A percentile compares a stretch with the other conserved stretches of the same genome.
Evolutionary conservation across 208 protist species (phyloP).

Genomic region (Leishmania braziliensis): DNA sequence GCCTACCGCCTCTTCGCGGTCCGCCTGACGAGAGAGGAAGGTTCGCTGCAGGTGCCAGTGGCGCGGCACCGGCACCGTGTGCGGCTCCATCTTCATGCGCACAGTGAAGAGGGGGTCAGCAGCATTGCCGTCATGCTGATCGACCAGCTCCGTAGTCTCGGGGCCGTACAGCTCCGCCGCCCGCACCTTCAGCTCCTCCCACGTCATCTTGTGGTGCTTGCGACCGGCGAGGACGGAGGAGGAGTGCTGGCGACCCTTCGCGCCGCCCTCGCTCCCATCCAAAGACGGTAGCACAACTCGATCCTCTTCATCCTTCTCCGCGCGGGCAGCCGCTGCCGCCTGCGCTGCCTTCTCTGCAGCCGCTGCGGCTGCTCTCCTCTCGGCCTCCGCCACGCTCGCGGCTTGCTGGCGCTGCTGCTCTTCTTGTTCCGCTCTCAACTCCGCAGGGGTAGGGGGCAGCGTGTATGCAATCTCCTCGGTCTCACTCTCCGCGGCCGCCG

Average conservation of each 20-base stretch:
- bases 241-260: not conserved
- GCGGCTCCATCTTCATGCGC: constrained; percentile 91
- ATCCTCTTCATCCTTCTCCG: constrained; percentile 32
- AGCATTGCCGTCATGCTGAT: constrained; percentile 96
- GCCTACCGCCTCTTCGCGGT: constrained; percentile 93
- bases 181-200: constrained; percentile 64
- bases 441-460: constrained; percentile 32
- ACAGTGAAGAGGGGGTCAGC: constrained; percentile 97
- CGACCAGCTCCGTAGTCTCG: constrained; percentile 47
- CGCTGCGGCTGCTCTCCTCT: constrained; percentile 5
- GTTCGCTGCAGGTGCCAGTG: constrained; percentile 99
- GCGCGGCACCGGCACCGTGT: constrained; percentile 95
- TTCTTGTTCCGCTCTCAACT: constrained; percentile 10
- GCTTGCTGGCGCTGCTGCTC: constrained; percentile 4
- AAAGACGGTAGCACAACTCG: constrained; percentile 37
- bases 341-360: not conserved
- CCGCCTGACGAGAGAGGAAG: constrained; percentile 96
- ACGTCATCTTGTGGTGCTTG: constrained; percentile 60
- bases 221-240: constrained; percentile 30
- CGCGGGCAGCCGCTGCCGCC: constrained; percentile 6
- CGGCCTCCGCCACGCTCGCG: constrained; percentile 4
- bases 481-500: constrained; percentile 19
- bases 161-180: constrained; percentile 33
- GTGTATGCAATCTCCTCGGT: constrained; percentile 54
- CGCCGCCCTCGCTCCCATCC: not conserved